Base-by-base conservation (phyloP, 208 protist species). In the Wallacemonas sp. region DNA sequence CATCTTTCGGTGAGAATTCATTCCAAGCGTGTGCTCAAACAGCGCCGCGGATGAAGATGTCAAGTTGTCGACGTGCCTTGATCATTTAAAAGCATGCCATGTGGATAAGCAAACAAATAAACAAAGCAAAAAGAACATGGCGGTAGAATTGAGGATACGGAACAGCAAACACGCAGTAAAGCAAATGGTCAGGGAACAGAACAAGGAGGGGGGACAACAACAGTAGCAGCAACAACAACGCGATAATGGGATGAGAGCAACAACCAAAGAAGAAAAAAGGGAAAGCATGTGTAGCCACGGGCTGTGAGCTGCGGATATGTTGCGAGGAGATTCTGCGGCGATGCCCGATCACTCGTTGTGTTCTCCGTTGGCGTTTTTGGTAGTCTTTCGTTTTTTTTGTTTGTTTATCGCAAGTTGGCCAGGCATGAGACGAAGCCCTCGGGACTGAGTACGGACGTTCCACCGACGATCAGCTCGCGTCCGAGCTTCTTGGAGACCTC, bases 391-490 rank as follows among this genome's bases (percentile, higher is more conserved):
- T n/a, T n/a, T n/a, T n/a, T n/a, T n/a, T n/a, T n/a, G n/a, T n/a
- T n/a, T n/a, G n/a, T n/a, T 60, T 76, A 83, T 11, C 61, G 68
- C 19, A 87, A 29, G 16, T 73, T 76, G 17, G 36, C 41, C 19
- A 93, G 65, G 24, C 61, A 67, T 24, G 65, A 47, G 6, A 94
- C 33, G 41, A 87, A 92, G 6, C 36, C 57, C 8, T 85, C 72
- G 1, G 80, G 76, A 11, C 68, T 78, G 34, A 92, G 61, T 19
- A 94, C 26, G 2, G 82, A 91, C 12, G 85, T 92, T 30, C 83
- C 77, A 8, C 88, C 88, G 24, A 92, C 70, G 57, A 94, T 85
- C 46, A 78, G 61, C 72, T 94, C 85, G 2, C 76, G 70, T 9
- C 74, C 70, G 9, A 66, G 69, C 21, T 73, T 56, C 65, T 81